phyloP scores from a whole-genome alignment of 495 filamentous ascomycete genomes.

The Penicillium malachiteum region DNA sequence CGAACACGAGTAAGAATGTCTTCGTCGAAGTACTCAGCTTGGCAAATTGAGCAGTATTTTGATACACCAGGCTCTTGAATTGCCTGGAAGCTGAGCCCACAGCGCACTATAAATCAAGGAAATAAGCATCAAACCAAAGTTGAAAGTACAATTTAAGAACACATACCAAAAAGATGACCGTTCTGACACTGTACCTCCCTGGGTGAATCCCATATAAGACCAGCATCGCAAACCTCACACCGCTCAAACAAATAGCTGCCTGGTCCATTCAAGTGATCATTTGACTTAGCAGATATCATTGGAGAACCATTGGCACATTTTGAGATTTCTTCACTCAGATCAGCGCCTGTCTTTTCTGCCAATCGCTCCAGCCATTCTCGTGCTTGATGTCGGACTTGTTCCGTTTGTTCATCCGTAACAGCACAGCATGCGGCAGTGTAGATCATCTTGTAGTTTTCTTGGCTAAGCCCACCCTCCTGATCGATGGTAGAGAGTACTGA shows the following conservation, averaged over 20 bases:
- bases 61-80: conserved; percentile 56
- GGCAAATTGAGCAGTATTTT: conserved; percentile 54
- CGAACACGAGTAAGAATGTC: conserved; percentile 25
- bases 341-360: conserved; percentile 23
- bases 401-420: conserved; percentile 28
- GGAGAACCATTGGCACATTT: conserved; percentile 20
- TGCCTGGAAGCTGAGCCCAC: conserved; percentile 52
- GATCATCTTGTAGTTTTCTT: conserved; percentile 29
- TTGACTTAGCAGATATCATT: conserved; percentile 24
- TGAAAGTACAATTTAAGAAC: not conserved
- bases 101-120: conserved; percentile 41
- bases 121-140: not conserved
- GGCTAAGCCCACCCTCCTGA: conserved; percentile 7
- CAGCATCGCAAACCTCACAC: conserved; percentile 49
- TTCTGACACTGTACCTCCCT: conserved; percentile 43
- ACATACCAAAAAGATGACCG: conserved; percentile 52
- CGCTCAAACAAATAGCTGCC: conserved; percentile 37
- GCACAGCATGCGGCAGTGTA: conserved; percentile 43
- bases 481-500: conserved; percentile 29
- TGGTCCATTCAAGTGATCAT: conserved; percentile 21
- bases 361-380: conserved; percentile 30
- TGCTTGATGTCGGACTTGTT: conserved; percentile 26
- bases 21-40: conserved; percentile 48
- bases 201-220: conserved; percentile 37
- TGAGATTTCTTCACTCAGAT: conserved; percentile 34